Conservation (phyloP, 306 rosid species). For the Quercus ilex region DNA sequence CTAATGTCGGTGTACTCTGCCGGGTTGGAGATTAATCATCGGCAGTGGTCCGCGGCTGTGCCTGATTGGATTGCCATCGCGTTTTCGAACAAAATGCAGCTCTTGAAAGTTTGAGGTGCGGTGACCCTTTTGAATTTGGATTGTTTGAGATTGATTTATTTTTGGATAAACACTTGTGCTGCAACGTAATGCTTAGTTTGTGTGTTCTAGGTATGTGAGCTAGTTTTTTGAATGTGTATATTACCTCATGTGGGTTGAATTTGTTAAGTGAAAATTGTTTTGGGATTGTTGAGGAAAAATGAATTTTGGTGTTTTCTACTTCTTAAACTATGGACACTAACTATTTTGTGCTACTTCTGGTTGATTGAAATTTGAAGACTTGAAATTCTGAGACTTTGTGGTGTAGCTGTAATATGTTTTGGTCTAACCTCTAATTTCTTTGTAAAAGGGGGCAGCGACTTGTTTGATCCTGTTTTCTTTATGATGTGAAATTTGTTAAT, state of each 20-base stretch:
- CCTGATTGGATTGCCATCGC: conserved; percentile 94
- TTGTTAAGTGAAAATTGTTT: background rate
- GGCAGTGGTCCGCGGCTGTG: conserved; percentile 80
- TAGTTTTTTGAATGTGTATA: background rate
- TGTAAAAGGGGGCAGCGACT: background rate
- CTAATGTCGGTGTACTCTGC: conserved; percentile 77
- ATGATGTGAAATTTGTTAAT: background rate
- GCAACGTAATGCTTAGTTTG: background rate
- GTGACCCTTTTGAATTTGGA: background rate
- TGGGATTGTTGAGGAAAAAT: background rate
- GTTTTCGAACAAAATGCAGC: conserved; percentile 87
- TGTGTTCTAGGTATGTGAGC: background rate
- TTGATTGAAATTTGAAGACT: background rate
- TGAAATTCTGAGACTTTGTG: background rate
- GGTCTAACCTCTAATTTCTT: background rate
- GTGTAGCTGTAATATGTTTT: too few species aligned
- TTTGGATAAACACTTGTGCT: background rate
- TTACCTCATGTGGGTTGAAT: background rate
- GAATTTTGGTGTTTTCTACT: background rate
- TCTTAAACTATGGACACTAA: background rate
- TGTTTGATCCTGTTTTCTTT: background rate
- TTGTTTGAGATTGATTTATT: background rate
- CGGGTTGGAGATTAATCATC: conserved; percentile 70
- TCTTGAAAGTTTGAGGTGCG: conserved; percentile 74
- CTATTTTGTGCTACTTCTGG: background rate